Evolutionary conservation across 2,329 filamentous ascomycete genomes (phyloP).

Genomic region (Aspergillus tanneri): DNA sequence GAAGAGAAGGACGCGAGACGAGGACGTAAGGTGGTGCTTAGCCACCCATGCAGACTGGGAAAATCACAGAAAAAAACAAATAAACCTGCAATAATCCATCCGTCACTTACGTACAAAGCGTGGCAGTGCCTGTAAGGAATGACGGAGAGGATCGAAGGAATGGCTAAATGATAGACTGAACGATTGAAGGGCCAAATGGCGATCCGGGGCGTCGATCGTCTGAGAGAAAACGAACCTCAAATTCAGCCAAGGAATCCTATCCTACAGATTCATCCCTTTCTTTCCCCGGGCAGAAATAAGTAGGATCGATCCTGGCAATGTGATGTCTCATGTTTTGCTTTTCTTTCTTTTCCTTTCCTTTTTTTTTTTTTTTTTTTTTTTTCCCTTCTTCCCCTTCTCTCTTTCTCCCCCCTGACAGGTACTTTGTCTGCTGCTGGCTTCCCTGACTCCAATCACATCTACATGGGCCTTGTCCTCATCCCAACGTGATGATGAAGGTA

Average conservation of each 20-base stretch:
- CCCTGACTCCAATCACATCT: neutral
- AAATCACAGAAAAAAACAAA: neutral
- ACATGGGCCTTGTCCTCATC: no score
- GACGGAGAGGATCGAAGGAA: no score
- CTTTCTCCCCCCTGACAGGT: neutral
- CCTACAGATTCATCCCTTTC: no score
- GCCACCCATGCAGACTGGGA: no score
- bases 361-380: neutral
- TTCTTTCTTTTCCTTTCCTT: neutral
- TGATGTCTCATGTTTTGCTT: constrained; percentile 5
- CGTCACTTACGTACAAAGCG: constrained; percentile 8
- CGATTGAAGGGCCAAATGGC: no score
- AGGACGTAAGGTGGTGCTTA: neutral
- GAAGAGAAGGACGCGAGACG: neutral
- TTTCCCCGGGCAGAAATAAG: no score
- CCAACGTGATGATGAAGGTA: no score
- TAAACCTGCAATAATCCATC: neutral
- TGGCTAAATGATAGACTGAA: no score
- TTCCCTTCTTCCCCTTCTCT: neutral
- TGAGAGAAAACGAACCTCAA: neutral
- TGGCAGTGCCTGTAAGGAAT: constrained; percentile 18
- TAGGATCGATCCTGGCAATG: constrained; percentile 1
- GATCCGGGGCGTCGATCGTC: constrained; percentile 7
- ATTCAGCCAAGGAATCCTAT: no score
- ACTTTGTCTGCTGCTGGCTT: neutral